Evolutionary conservation across 805 yeast species (phyloP).

Genomic region (Yarrowia bubula): DNA sequence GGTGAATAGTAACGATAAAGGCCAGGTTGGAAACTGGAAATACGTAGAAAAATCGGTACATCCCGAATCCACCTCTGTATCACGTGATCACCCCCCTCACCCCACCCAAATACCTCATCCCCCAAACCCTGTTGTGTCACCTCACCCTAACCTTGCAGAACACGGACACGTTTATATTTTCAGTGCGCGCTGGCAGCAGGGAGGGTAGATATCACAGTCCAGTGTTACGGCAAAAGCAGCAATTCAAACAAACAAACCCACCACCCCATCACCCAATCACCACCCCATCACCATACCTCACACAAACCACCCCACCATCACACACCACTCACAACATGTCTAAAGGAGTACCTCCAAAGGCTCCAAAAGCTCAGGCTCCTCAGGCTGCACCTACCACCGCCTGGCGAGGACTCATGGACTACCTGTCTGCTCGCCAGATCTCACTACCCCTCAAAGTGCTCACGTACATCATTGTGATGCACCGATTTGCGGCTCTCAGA

Average conservation of each 20-base stretch:
- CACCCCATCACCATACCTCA: no score
- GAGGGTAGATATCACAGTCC: background rate
- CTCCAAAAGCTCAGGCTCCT: no score
- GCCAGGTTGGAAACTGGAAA: no score
- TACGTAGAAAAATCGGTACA: background rate
- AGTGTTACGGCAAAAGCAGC: no score
- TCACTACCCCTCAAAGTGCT: conserved; percentile 29
- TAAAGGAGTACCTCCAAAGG: background rate
- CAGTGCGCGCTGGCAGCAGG: conserved; percentile 25
- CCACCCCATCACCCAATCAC: no score
- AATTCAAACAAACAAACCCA: no score
- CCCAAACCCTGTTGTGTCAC: conserved; percentile 7
- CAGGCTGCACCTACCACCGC: background rate
- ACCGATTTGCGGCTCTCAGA: conserved; percentile 36
- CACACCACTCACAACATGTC: no score
- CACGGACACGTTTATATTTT: conserved; percentile 26
- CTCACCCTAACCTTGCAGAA: conserved; percentile 24
- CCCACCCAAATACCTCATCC: background rate
- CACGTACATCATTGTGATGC: conserved; percentile 32
- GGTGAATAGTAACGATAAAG: no score
- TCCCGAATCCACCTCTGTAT: background rate
- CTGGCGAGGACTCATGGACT: conserved; percentile 14
- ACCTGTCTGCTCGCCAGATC: conserved; percentile 18
- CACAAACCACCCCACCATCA: no score
- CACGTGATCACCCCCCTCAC: background rate